Evolutionary conservation across 352 stramenopile species (phyloP), one percentile per base, ranked within the genome.

Genomic region (Pythium insidiosum): DNA sequence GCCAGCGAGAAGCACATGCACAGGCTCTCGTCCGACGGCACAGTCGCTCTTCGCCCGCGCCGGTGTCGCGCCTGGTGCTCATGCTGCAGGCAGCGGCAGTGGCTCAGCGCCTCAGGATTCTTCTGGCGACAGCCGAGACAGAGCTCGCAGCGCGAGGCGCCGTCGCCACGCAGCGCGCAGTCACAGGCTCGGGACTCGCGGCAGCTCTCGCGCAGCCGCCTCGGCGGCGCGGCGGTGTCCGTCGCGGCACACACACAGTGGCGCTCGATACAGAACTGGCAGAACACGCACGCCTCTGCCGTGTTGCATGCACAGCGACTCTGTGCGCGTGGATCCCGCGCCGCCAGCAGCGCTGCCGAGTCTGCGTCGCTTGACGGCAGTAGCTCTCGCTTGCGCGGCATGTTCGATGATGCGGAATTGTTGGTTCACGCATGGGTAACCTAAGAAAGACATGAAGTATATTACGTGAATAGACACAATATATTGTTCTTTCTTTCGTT

Each of bases 71-170:
- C 16, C 4, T 20, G 20, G 24, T 48, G 26, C 30, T 56, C 53
- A 38, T 90, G 77, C 30, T 79, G 48, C 2, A 65, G 42, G 43
- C 77, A 90, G 6, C 73, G 66, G 42, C 77, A 90, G 57, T 90
- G 77, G 31, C 66, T 75, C 10, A 53, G 42, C 19, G 40, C 39
- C 5, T 35, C n/a, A n/a, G n/a, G 40, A 13, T 19, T 2, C 5
- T 11, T 19, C n/a, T 64, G 69, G 19, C 59, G 61, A 43, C 77
- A 90, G 13, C 77, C 77, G 47, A 63, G 56, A 31, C 77, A 90
- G 4, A 84, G 48, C 22, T 41, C 38, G 38, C 77, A 90, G 22
- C 74, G 68, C 20, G 25, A 37, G 4, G 37, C 21, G 1, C 55
- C 53, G n/a, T 65, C 39, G 11, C 36, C 30, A 3, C 72, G 21